Conservation (phyloP, 345 rosid species). For the Eucalyptus erythrocorys region DNA sequence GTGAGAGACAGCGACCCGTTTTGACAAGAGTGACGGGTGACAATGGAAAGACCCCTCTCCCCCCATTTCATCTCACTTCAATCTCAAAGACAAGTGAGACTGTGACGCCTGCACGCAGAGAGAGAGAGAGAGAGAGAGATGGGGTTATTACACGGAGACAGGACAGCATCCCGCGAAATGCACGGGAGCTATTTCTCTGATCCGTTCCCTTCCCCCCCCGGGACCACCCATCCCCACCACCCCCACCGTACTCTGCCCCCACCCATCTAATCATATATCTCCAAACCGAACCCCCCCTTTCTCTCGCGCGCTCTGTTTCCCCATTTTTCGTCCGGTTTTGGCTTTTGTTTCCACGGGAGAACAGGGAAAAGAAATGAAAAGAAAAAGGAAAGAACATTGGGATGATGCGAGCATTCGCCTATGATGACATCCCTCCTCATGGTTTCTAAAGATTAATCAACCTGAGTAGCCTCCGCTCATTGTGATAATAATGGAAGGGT, state of each 20-base stretch:
- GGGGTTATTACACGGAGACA: not conserved
- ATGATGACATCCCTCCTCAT: not conserved
- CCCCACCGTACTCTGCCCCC: not conserved
- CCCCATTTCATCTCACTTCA: not conserved
- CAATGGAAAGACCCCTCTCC: not conserved
- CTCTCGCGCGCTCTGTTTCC: not conserved
- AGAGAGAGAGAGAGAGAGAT: not conserved
- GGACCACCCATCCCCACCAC: not conserved
- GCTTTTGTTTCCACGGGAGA: not conserved
- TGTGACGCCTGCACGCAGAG: not conserved
- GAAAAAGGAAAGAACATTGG: not conserved
- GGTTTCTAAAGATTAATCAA: not conserved
- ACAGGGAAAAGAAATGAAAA: not conserved
- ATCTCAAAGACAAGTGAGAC: not conserved
- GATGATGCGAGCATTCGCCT: not conserved
- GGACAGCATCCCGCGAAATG: conserved; percentile 40
- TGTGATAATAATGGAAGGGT: not conserved
- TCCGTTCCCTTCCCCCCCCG: not conserved
- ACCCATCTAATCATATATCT: not conserved
- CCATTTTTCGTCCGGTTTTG: not conserved
- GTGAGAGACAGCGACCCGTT: not conserved
- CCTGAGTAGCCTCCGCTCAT: not conserved
- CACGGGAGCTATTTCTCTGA: conserved; percentile 30
- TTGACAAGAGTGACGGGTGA: not conserved
- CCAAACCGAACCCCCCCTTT: not conserved